Percentiles rank a stretch among this genome's conserved stretches.
These are phyloP conservation scores for Cryptococcus deneoformans DNA, from an alignment of 1,284 basidiomycete species.

Conservation along the genomic window DNA sequence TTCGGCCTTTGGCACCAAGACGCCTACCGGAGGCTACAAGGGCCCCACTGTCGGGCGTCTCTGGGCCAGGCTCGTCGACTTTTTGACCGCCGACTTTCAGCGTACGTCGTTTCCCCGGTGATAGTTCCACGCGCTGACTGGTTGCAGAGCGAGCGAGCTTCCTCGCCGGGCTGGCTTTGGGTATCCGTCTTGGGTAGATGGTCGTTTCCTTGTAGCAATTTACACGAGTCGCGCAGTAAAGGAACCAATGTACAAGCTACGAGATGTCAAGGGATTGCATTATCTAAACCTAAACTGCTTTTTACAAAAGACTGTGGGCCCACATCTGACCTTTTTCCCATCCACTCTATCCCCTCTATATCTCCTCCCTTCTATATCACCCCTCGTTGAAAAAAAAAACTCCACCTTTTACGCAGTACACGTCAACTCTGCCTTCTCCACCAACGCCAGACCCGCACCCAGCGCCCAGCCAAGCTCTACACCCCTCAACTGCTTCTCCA, in stretches of 20 bases:
- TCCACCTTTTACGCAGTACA: conserved; percentile 47
- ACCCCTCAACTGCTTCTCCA: conserved; percentile 84
- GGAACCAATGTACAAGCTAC: too few species aligned
- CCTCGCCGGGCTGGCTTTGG: conserved; percentile 53
- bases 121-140: too few species aligned
- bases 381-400: too few species aligned
- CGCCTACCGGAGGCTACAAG: conserved; percentile 55
- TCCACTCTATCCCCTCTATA: too few species aligned
- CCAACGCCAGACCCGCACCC: conserved; percentile 73
- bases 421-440: conserved; percentile 48
- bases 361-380: too few species aligned
- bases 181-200: conserved; percentile 54
- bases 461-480: conserved; percentile 96
- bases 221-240: too few species aligned
- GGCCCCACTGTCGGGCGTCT: conserved; percentile 64
- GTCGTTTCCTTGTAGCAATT: too few species aligned
- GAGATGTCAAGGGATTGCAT: too few species aligned
- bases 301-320: too few species aligned
- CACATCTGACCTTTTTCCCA: too few species aligned
- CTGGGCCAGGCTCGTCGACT: conserved; percentile 73
- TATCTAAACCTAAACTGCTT: too few species aligned
- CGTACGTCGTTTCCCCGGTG: too few species aligned
- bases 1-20: conserved; percentile 63
- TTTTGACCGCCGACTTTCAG: conserved; percentile 91
- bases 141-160: conserved; percentile 56